phyloP scores from a whole-genome alignment of 2,329 filamentous ascomycete species.

The Ophidiomyces ophidiicola region DNA sequence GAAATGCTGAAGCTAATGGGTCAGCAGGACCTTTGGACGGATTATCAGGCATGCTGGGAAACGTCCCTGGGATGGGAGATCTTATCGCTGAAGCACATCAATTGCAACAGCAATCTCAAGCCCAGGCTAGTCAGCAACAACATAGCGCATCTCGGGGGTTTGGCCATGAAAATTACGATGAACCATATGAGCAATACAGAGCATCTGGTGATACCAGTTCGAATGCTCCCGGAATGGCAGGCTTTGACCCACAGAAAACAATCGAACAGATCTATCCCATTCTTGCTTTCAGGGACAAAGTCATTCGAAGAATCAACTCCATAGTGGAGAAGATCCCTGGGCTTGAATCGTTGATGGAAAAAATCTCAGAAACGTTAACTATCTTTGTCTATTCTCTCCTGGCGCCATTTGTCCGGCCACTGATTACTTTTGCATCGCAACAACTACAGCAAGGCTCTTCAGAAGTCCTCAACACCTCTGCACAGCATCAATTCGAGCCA shows the following conservation, averaged over 20 bases:
- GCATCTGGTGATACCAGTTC: slow-evolving; percentile 16
- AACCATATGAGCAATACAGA: slow-evolving; percentile 11
- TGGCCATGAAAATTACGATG: slow-evolving; percentile 19
- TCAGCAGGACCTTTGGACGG: slow-evolving; percentile 39
- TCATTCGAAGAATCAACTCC: slow-evolving; percentile 73
- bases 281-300: slow-evolving; percentile 81
- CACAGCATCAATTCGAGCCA: slow-evolving; percentile 63
- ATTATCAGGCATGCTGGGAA: slow-evolving; percentile 60
- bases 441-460: slow-evolving; percentile 76
- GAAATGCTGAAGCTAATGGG: slow-evolving; percentile 49
- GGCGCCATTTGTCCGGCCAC: slow-evolving; percentile 79
- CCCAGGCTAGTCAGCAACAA: slow-evolving; percentile 43
- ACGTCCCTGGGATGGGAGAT: slow-evolving; percentile 61
- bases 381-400: slow-evolving; percentile 83
- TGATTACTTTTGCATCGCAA: slow-evolving; percentile 78
- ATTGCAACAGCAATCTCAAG: slow-evolving; percentile 49
- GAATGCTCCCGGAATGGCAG: slow-evolving; percentile 60
- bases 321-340: slow-evolving; percentile 88
- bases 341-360: slow-evolving; percentile 77
- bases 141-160: too few relatives aligned
- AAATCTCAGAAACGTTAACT: slow-evolving; percentile 84
- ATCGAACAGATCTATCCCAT: slow-evolving; percentile 85
- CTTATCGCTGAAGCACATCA: slow-evolving; percentile 55
- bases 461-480: slow-evolving; percentile 53
- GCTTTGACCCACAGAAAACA: slow-evolving; percentile 67